Conservation (phyloP, 2,329 filamentous ascomycete species). For the Fusarium sublunatum region DNA sequence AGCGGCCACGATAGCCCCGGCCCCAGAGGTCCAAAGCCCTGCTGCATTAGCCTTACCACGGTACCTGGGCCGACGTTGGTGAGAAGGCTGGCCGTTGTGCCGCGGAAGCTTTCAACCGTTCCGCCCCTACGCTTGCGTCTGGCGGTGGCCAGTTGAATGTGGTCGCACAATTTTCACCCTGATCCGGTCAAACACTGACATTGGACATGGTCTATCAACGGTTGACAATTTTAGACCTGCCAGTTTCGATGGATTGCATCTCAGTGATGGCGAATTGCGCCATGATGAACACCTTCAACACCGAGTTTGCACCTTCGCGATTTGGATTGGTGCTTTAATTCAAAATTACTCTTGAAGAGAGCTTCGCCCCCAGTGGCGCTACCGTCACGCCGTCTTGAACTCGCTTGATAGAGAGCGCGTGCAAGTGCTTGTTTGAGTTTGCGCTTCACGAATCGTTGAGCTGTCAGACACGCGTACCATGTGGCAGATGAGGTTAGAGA, state of each 20-base stretch:
- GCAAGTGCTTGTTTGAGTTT: conserved; percentile 27
- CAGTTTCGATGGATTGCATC: conserved; percentile 32
- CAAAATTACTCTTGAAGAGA: conserved; percentile 11
- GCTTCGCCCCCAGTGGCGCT: conserved; percentile 13
- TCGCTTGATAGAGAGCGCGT: conserved; percentile 12
- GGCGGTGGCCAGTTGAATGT: conserved; percentile 21
- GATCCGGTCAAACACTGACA: conserved; percentile 3
- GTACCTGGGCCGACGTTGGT: conserved; percentile 39
- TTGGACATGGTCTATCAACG: conserved; percentile 11
- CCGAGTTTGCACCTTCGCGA: conserved; percentile 20
- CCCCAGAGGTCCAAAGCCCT: conserved; percentile 38
- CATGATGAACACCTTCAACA: conserved; percentile 8
- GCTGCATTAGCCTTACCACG: conserved; percentile 41
- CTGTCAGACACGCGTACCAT: conserved; percentile 29
- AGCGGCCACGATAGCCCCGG: conserved; percentile 37
- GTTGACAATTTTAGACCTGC: conserved; percentile 31
- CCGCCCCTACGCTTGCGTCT: conserved; percentile 35
- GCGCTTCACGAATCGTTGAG: conserved; percentile 27
- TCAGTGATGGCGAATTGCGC: conserved; percentile 15
- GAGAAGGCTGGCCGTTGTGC: conserved; percentile 25
- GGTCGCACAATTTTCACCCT: conserved; percentile 9
- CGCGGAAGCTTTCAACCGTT: conserved; percentile 42
- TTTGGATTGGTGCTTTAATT: conserved; percentile 25
- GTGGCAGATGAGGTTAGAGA: conserved; percentile 6
- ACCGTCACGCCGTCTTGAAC: conserved; percentile 21